Evolutionary conservation across 1,139 yeast species (phyloP).

Genomic region (Nakaseomyces sp.): DNA sequence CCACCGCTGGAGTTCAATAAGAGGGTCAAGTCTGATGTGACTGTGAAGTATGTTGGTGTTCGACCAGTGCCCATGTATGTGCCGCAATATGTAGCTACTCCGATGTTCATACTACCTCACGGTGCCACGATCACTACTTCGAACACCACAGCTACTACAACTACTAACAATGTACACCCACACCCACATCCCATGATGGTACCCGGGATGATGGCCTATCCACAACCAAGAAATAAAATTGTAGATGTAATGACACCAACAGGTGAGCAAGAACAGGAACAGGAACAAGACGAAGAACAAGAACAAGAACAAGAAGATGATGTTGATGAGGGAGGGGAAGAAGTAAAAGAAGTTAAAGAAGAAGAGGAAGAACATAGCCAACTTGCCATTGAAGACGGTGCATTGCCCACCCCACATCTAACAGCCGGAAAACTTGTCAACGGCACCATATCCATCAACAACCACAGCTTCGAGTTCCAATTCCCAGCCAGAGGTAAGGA

Average conservation of each 20-base stretch:
- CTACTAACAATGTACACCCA: too few species aligned
- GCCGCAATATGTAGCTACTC: slow-evolving; percentile 4
- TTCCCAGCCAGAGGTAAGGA: slow-evolving; percentile 17
- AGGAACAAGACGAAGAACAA: not conserved
- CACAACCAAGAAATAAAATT: not conserved
- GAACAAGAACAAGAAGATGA: slow-evolving; percentile 7
- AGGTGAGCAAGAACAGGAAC: not conserved
- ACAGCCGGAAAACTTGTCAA: slow-evolving; percentile 6
- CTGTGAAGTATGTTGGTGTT: slow-evolving; percentile 2
- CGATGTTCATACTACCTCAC: slow-evolving; percentile 1
- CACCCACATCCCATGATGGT: not conserved
- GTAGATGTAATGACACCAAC: not conserved
- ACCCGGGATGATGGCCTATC: not conserved
- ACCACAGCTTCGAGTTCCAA: slow-evolving; percentile 26
- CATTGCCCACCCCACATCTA: slow-evolving; percentile 8
- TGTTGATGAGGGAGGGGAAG: slow-evolving; percentile 8
- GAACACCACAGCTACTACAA: not conserved
- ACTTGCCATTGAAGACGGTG: slow-evolving; percentile 10
- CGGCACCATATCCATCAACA: slow-evolving; percentile 12
- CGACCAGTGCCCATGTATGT: slow-evolving; percentile 1
- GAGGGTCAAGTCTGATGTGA: not conserved
- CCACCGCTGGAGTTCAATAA: slow-evolving; percentile 3
- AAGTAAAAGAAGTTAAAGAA: slow-evolving; percentile 8
- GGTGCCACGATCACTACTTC: not conserved
- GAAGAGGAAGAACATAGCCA: slow-evolving; percentile 10